A percentile compares a stretch with the other conserved stretches of the same genome.
Evolutionary conservation across 352 stramenopile species (phyloP).

Genomic region (Phytophthora aleatoria): DNA sequence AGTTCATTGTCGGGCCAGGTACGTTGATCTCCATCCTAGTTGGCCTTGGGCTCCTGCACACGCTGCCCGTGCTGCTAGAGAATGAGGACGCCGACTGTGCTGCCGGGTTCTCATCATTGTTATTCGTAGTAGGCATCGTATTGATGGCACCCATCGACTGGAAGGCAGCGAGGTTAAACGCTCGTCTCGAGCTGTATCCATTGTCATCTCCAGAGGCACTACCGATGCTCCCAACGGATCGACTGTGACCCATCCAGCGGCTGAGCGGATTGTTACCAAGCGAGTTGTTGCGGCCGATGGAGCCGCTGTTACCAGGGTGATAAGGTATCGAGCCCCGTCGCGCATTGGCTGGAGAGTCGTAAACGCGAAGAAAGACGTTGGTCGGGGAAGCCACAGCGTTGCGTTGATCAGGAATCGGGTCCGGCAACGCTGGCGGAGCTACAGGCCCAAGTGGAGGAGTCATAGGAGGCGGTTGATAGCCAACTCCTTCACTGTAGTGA

Average conservation of each 20-base stretch:
- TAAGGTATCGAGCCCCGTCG: slow-evolving; percentile 10
- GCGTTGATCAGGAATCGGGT: slow-evolving; percentile 1
- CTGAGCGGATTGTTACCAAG: slow-evolving; percentile 13
- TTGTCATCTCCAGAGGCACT: slow-evolving; percentile 35
- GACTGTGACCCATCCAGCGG: slow-evolving; percentile 22
- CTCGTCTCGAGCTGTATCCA: slow-evolving; percentile 33
- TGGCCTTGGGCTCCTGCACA: slow-evolving; percentile 26
- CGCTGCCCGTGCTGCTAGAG: slow-evolving; percentile 31
- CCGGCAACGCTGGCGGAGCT: slow-evolving; percentile 1
- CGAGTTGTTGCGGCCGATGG: slow-evolving; percentile 18
- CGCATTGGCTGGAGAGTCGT: slow-evolving; percentile 55
- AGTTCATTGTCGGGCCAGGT: slow-evolving; percentile 33
- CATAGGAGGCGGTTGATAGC: slow-evolving; percentile 8
- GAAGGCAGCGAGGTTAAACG: slow-evolving; percentile 67
- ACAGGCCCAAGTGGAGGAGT: slow-evolving; percentile 21
- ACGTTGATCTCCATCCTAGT: slow-evolving; percentile 27
- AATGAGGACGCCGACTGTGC: slow-evolving; percentile 36
- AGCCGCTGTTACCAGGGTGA: slow-evolving; percentile 22
- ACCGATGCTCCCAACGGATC: slow-evolving; percentile 22
- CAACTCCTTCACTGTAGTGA: slow-evolving; percentile 54
- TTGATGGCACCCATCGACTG: slow-evolving; percentile 29
- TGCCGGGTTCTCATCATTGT: slow-evolving; percentile 14
- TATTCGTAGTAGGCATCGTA: slow-evolving; percentile 22
- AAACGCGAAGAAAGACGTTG: slow-evolving; percentile 71
- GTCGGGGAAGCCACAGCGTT: slow-evolving; percentile 41